These are phyloP conservation scores for Cantharellus anzutake DNA, from an alignment of 768 basidiomycete species.

Conservation along the genomic window DNA sequence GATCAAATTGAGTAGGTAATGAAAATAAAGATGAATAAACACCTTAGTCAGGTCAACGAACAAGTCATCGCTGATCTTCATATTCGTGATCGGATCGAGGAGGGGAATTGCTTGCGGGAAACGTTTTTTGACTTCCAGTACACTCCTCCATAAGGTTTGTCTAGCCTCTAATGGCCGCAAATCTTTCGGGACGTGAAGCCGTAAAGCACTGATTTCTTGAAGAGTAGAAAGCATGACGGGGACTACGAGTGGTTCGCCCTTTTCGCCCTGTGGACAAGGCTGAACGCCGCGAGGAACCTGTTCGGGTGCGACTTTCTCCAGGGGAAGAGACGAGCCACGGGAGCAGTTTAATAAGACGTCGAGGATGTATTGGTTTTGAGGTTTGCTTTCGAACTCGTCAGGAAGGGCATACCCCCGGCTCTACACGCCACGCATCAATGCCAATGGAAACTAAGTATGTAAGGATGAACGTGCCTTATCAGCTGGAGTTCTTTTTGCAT, in stretches of 20 bases:
- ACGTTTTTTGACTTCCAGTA: slow-evolving; percentile 76
- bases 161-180: slow-evolving; percentile 53
- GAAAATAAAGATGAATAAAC: slow-evolving; percentile 6
- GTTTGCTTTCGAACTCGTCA: slow-evolving; percentile 34
- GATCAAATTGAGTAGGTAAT: background rate
- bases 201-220: slow-evolving; percentile 68
- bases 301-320: slow-evolving; percentile 29
- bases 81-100: slow-evolving; percentile 82
- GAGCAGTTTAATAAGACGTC: slow-evolving; percentile 81
- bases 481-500: slow-evolving; percentile 65
- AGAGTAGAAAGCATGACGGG: slow-evolving; percentile 78
- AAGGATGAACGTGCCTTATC: slow-evolving; percentile 27
- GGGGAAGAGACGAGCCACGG: slow-evolving; percentile 36
- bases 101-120: slow-evolving; percentile 76
- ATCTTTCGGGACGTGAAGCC: slow-evolving; percentile 82
- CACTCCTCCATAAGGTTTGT: slow-evolving; percentile 76
- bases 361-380: slow-evolving; percentile 83
- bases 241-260: slow-evolving; percentile 69
- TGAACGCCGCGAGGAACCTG: slow-evolving; percentile 47
- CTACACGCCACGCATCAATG: background rate
- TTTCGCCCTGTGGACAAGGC: slow-evolving; percentile 53
- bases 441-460: background rate
- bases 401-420: slow-evolving; percentile 17
- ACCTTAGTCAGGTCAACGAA: slow-evolving; percentile 79
- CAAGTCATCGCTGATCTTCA: slow-evolving; percentile 89